Conservation (phyloP, 371 early-diverging fungal genomes). For the Circinella minor region DNA sequence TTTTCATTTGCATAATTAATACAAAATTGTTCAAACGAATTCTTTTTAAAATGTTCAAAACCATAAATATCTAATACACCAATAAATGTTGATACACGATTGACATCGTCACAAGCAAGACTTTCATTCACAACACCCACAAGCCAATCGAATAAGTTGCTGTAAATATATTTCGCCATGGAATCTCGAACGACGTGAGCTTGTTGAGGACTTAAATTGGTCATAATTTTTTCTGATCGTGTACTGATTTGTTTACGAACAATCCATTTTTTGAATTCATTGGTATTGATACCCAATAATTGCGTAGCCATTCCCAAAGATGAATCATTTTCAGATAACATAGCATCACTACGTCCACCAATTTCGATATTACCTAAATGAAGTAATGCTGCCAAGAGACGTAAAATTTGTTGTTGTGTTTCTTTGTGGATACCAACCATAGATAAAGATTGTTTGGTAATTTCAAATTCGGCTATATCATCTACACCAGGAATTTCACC, state of each 20-base stretch:
- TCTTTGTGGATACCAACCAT: slow-evolving; percentile 83
- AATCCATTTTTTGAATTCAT: slow-evolving; percentile 89
- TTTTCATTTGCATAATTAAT: slow-evolving; percentile 99
- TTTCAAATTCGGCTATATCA: slow-evolving; percentile 87
- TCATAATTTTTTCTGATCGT: slow-evolving; percentile 86
- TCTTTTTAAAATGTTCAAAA: slow-evolving; percentile 96
- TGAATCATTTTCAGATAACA: slow-evolving; percentile 77
- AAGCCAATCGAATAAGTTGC: slow-evolving; percentile 93
- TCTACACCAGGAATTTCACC: slow-evolving; percentile 85
- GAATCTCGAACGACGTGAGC: slow-evolving; percentile 88
- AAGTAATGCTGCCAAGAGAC: slow-evolving; percentile 86
- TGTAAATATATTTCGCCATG: slow-evolving; percentile 93
- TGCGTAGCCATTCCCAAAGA: slow-evolving; percentile 67
- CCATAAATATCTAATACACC: slow-evolving; percentile 98
- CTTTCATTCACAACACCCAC: slow-evolving; percentile 83
- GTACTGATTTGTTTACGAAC: slow-evolving; percentile 89
- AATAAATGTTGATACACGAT: slow-evolving; percentile 71
- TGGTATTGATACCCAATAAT: slow-evolving; percentile 76
- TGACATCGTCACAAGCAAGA: slow-evolving; percentile 60
- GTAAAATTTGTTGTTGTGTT: slow-evolving; percentile 86
- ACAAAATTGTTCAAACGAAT: slow-evolving; percentile 99
- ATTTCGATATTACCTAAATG: slow-evolving; percentile 94
- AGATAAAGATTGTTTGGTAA: slow-evolving; percentile 82
- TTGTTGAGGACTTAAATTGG: slow-evolving; percentile 74
- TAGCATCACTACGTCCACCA: slow-evolving; percentile 68